phyloP scores from a whole-genome alignment of 768 basidiomycete species.

The Tephrocybe sp. region DNA sequence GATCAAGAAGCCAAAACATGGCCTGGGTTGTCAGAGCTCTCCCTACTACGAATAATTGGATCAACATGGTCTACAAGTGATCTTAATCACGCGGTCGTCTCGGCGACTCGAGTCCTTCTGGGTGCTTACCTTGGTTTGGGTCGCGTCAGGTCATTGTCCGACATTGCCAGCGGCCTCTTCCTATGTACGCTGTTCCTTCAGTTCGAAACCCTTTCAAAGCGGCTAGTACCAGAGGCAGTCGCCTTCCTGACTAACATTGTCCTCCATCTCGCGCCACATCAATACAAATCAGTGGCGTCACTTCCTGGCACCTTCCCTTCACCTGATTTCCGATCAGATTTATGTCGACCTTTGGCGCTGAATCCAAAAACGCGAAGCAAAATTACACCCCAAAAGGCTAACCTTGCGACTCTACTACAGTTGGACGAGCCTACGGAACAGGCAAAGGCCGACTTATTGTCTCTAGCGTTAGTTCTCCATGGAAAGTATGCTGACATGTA shows the following conservation, averaged over 20 bases:
- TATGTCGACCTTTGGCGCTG: slow-evolving; percentile 37
- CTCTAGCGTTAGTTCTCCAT: slow-evolving; percentile 61
- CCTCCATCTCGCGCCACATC: slow-evolving; percentile 71
- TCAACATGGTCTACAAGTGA: slow-evolving; percentile 93
- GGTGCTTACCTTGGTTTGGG: slow-evolving; percentile 88
- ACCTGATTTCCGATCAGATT: slow-evolving; percentile 63
- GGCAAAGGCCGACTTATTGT: slow-evolving; percentile 71
- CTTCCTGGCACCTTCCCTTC: slow-evolving; percentile 73
- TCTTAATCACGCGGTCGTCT: slow-evolving; percentile 85
- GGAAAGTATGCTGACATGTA: slow-evolving; percentile 73
- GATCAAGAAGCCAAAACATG: slow-evolving; percentile 73
- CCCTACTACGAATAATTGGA: slow-evolving; percentile 78
- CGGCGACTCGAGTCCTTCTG: slow-evolving; percentile 85
- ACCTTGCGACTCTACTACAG: slow-evolving; percentile 45
- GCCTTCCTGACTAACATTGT: slow-evolving; percentile 77
- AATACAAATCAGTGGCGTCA: slow-evolving; percentile 39
- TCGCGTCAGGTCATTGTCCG: slow-evolving; percentile 70
- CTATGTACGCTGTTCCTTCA: slow-evolving; percentile 82
- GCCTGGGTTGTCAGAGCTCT: slow-evolving; percentile 83
- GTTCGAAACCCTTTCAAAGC: slow-evolving; percentile 83
- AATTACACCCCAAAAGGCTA: slow-evolving; percentile 41
- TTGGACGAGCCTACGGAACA: slow-evolving; percentile 48
- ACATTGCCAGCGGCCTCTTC: slow-evolving; percentile 87
- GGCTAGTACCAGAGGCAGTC: slow-evolving; percentile 85
- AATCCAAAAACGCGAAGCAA: slow-evolving; percentile 42